phyloP scores from a whole-genome alignment of 441 rosid species.

The Brassica hybrid region DNA sequence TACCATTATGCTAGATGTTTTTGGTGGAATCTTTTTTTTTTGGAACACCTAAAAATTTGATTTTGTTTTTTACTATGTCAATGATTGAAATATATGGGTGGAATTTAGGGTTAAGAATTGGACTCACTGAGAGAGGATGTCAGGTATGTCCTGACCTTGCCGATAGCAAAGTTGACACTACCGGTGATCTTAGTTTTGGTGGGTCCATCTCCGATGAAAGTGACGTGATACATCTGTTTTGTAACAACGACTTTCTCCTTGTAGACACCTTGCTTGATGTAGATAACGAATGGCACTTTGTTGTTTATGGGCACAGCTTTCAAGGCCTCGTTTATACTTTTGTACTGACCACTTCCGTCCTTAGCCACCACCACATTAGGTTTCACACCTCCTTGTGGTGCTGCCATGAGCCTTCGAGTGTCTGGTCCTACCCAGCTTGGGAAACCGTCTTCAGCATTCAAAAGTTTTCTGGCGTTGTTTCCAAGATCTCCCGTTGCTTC shows the following conservation, averaged over 20 bases:
- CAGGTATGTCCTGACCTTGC: slow-evolving; percentile 47
- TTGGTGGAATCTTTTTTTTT: background rate
- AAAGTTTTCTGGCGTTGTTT: slow-evolving; percentile 23
- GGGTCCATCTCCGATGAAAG: slow-evolving; percentile 82
- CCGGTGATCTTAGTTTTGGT: slow-evolving; percentile 71
- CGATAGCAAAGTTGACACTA: slow-evolving; percentile 48
- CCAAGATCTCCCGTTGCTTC: slow-evolving; percentile 29
- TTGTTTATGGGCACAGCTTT: slow-evolving; percentile 45
- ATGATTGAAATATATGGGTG: background rate
- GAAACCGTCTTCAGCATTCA: slow-evolving; percentile 34
- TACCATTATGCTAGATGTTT: background rate
- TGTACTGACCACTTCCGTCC: slow-evolving; percentile 76
- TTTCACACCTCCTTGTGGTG: slow-evolving; percentile 32
- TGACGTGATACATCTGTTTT: slow-evolving; percentile 47
- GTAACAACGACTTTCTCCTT: slow-evolving; percentile 53
- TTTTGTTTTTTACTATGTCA: too few species aligned
- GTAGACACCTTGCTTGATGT: slow-evolving; percentile 77
- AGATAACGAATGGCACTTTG: slow-evolving; percentile 50
- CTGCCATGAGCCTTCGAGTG: slow-evolving; percentile 45
- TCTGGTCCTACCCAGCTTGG: slow-evolving; percentile 56
- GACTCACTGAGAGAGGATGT: slow-evolving; percentile 71
- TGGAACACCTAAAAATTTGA: too few species aligned
- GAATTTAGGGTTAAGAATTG: background rate
- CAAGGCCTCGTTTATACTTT: slow-evolving; percentile 59
- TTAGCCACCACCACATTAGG: slow-evolving; percentile 64